These are phyloP conservation scores for Carex arenaria DNA, from an alignment of 202 grass and related monocot genomes.

Conservation along the genomic window DNA sequence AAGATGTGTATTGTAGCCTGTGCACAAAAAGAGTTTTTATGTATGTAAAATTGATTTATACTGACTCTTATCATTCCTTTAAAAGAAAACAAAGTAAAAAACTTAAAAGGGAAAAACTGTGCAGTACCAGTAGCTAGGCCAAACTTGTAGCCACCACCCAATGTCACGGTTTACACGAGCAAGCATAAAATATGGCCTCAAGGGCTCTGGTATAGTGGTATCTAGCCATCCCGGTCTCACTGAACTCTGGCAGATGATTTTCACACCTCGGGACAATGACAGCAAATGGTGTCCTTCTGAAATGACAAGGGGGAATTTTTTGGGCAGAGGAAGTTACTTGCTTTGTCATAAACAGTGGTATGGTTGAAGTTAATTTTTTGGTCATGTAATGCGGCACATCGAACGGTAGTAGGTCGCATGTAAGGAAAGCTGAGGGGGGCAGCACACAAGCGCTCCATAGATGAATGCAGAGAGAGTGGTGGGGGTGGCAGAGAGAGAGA, in stretches of 20 bases:
- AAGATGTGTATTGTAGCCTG: background rate
- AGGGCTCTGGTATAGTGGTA: background rate
- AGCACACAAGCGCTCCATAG: background rate
- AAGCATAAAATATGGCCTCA: conserved; percentile 9
- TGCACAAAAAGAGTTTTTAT: background rate
- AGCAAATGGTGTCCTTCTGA: background rate
- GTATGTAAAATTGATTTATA: background rate
- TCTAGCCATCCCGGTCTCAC: background rate
- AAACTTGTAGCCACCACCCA: conserved; percentile 11
- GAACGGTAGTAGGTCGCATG: background rate
- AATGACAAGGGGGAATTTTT: background rate
- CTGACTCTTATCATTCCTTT: background rate
- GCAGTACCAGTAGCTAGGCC: conserved; percentile 9
- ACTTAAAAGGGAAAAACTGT: background rate
- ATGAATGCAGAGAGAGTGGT: background rate
- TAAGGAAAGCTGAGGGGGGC: background rate
- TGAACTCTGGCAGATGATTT: background rate
- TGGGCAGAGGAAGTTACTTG: background rate
- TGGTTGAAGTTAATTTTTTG: background rate
- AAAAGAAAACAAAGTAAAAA: background rate
- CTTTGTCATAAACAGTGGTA: background rate
- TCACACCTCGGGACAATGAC: background rate
- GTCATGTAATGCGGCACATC: background rate
- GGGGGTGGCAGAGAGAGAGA: background rate
- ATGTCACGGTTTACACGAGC: background rate